Evolutionary conservation across 2,329 filamentous ascomycete species (phyloP).

Genomic region (Hypoxylon sp.): DNA sequence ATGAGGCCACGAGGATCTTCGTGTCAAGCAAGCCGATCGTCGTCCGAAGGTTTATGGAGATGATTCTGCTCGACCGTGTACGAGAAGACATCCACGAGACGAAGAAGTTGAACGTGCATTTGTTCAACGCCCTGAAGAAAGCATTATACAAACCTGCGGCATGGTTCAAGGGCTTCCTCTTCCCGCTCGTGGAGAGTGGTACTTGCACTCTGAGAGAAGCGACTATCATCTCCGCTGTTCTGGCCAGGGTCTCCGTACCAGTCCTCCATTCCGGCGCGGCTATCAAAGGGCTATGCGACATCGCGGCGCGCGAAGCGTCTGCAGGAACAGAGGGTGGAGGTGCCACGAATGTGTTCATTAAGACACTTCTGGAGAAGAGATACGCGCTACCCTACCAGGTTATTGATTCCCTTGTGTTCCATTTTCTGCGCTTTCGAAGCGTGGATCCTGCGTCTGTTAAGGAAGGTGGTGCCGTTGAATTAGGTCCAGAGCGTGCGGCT

Average conservation of each 20-base stretch:
- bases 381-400: slow-evolving; percentile 97
- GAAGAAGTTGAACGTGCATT: slow-evolving; percentile 94
- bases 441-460: slow-evolving; percentile 72
- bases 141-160: slow-evolving; percentile 92
- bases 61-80: slow-evolving; percentile 89
- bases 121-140: slow-evolving; percentile 95
- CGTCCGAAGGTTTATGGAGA: slow-evolving; percentile 88
- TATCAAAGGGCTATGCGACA: slow-evolving; percentile 91
- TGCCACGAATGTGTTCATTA: slow-evolving; percentile 95
- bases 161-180: slow-evolving; percentile 97
- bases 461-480: slow-evolving; percentile 69
- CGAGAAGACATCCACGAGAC: slow-evolving; percentile 94
- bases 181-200: slow-evolving; percentile 86
- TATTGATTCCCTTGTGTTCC: slow-evolving; percentile 94
- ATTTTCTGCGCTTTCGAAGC: slow-evolving; percentile 91
- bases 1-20: slow-evolving; percentile 93
- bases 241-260: slow-evolving; percentile 87
- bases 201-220: slow-evolving; percentile 95
- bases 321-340: slow-evolving; percentile 85
- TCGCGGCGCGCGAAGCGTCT: slow-evolving; percentile 90
- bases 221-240: slow-evolving; percentile 88
- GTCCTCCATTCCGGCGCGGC: slow-evolving; percentile 94
- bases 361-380: slow-evolving; percentile 93
- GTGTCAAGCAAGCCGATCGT: slow-evolving; percentile 85
- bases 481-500: slow-evolving; percentile 63